Evolutionary conservation across 164 flowering plant species (phyloP), one percentile per base, ranked within the genome.

Genomic region (Tetracentron sinense): DNA sequence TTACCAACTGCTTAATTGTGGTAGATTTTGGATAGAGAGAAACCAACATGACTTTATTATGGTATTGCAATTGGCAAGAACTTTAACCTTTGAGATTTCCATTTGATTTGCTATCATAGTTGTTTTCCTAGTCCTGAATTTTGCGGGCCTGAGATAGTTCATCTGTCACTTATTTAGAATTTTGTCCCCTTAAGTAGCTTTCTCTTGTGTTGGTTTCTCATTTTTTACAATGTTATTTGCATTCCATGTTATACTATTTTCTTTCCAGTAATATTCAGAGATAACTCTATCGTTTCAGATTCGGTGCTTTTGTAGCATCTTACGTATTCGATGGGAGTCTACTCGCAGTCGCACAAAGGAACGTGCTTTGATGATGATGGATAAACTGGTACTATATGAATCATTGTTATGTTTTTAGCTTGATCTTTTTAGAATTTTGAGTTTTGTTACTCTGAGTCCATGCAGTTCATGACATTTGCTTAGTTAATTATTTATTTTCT

Each of bases 291-390:
- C 16, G 21, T 25, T 74, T 64, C 73, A 92, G 97, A 75, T 94
- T 47, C 81, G 70, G 56, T 71, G 73, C 74, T 84, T 78, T 33
- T 84, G 88, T 75, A 77, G 80, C 75, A 64, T 91, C 28, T 77
- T 91, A 58, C 97, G 99, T 44, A 69, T 94, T 62, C 84, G 90
- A 29, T 91, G 96, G 96, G 99, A 94, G 79, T 82, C 89, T 47
- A 78, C 78, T 63, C 99, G 99, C 60, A 78, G 83, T 68, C 86
- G 83, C 54, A 94, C 97, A 52, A 94, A 89, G 78, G 85, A 83
- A 66, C 97, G 99, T 71, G 88, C 99, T 51, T 62, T 91, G 64
- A 49, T 79, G 66, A 86, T 89, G 93, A 88, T 94, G 96, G 92
- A 85, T 12, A 78, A 83, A 63, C 55, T 86, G 90, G 97, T 92